phyloP scores from a whole-genome alignment of 257 asterid species.

The Solanum chiquidenum region DNA sequence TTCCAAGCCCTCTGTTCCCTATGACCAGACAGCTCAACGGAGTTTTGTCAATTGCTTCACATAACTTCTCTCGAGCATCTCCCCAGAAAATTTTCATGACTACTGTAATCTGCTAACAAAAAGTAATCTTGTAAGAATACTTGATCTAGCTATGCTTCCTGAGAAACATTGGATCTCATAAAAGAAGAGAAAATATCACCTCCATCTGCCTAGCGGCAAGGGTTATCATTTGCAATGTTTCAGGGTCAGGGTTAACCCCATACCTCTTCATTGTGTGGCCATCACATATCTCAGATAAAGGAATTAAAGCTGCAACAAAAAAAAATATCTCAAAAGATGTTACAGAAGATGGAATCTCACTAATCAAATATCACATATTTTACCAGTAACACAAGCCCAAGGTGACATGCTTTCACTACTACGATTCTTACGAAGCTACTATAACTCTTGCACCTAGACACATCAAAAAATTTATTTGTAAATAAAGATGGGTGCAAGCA shows the following conservation, averaged over 20 bases:
- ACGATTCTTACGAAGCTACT: background rate
- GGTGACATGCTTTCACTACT: background rate
- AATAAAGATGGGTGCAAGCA: background rate
- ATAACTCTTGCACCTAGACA: background rate
- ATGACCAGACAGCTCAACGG: slow-evolving; percentile 67
- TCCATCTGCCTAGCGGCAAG: slow-evolving; percentile 55
- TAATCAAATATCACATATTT: background rate
- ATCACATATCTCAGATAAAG: slow-evolving; percentile 45
- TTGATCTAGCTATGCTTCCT: background rate
- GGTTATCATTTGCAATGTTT: slow-evolving; percentile 49
- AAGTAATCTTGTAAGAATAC: background rate
- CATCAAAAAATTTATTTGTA: background rate
- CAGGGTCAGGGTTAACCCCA: slow-evolving; percentile 48
- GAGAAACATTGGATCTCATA: background rate
- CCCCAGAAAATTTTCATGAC: slow-evolving; percentile 80
- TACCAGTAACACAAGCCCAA: background rate
- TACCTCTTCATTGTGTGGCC: slow-evolving; percentile 59
- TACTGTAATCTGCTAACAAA: slow-evolving; percentile 42
- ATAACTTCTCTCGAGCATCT: slow-evolving; percentile 82
- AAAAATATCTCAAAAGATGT: background rate
- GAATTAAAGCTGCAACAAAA: slow-evolving; percentile 58
- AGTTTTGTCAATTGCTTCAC: slow-evolving; percentile 49
- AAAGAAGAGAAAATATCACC: slow-evolving; percentile 20
- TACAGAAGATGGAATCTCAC: background rate
- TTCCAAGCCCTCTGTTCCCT: slow-evolving; percentile 92